phyloP scores from a whole-genome alignment of 1,284 basidiomycete species.

The Marasmius tenuissimus region DNA sequence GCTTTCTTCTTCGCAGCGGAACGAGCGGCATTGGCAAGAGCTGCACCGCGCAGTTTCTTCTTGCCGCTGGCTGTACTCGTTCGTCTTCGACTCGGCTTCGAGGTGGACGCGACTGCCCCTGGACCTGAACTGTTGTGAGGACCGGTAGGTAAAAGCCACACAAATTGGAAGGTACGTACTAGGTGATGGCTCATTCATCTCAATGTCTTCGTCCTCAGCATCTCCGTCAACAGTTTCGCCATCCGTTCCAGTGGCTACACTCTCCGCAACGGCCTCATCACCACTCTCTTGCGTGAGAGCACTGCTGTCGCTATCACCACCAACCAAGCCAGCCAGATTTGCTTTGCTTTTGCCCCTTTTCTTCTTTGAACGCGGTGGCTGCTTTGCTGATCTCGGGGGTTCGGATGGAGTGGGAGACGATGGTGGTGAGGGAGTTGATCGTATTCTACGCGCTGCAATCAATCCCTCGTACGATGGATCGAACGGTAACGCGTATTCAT shows the following conservation, averaged over 20 bases:
- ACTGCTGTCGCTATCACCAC: conserved; percentile 78
- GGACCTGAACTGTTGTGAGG: conserved; percentile 3
- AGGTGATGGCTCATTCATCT: conserved; percentile 53
- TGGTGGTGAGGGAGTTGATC: conserved; percentile 55
- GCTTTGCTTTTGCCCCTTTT: conserved; percentile 37
- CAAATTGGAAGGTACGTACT: conserved; percentile 36
- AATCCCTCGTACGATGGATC: conserved; percentile 59
- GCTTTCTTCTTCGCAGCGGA: neutral
- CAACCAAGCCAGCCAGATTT: conserved; percentile 67
- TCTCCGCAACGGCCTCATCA: conserved; percentile 65
- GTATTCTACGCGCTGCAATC: conserved; percentile 61
- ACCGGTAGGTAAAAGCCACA: conserved; percentile 1
- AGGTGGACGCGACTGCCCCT: conserved; percentile 5
- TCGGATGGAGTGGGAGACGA: conserved; percentile 54
- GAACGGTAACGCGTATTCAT: conserved; percentile 55
- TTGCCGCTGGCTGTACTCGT: neutral
- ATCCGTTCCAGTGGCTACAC: conserved; percentile 67
- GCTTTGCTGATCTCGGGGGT: conserved; percentile 35
- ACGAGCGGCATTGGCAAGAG: neutral
- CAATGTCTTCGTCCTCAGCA: conserved; percentile 54
- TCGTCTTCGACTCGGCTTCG: neutral
- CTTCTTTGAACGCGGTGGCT: conserved; percentile 23
- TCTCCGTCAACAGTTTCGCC: conserved; percentile 61
- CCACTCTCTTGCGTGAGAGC: conserved; percentile 77
- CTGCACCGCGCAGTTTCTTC: neutral